These are phyloP conservation scores for Cyberlindnera meyerae DNA, from an alignment of 805 yeast species.

Conservation along the genomic window DNA sequence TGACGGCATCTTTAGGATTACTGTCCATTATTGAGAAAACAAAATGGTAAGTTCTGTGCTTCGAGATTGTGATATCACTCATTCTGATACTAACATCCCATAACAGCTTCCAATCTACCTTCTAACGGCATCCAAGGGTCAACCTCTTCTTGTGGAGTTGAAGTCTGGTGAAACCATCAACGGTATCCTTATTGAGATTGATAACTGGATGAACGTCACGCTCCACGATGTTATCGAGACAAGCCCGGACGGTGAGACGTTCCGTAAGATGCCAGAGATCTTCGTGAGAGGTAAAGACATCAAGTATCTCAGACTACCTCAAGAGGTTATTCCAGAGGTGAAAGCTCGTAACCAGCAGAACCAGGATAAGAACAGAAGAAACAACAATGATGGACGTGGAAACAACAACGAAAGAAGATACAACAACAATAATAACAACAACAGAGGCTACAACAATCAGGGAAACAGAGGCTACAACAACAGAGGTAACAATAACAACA, in stretches of 20 bases:
- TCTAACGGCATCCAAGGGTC: constrained; percentile 85
- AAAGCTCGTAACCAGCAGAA: constrained; percentile 56
- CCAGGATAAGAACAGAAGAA: constrained; percentile 40
- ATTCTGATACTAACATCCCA: constrained; percentile 8
- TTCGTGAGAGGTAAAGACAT: constrained; percentile 85
- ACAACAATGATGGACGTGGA: constrained; percentile 33
- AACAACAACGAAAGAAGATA: constrained; percentile 27
- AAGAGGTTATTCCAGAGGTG: constrained; percentile 70
- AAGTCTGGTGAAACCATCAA: constrained; percentile 87
- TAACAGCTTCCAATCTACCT: constrained; percentile 84
- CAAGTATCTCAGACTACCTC: constrained; percentile 71
- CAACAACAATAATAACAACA: constrained; percentile 30
- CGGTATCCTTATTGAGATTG: constrained; percentile 82
- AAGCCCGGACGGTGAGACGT: constrained; percentile 55
- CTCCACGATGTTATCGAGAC: constrained; percentile 69
- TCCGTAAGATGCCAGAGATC: constrained; percentile 61
- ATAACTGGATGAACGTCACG: constrained; percentile 93
- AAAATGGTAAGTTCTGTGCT: no score
- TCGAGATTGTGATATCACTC: no score
- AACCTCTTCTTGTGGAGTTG: constrained; percentile 81
- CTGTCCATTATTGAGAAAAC: no score
- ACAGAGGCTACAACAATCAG: constrained; percentile 25
- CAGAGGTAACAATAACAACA: constrained; percentile 5
- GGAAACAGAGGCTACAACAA: constrained; percentile 11
- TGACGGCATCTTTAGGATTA: no score